These are phyloP conservation scores for Trametes cingulata DNA, from an alignment of 768 basidiomycete species.

Conservation along the genomic window DNA sequence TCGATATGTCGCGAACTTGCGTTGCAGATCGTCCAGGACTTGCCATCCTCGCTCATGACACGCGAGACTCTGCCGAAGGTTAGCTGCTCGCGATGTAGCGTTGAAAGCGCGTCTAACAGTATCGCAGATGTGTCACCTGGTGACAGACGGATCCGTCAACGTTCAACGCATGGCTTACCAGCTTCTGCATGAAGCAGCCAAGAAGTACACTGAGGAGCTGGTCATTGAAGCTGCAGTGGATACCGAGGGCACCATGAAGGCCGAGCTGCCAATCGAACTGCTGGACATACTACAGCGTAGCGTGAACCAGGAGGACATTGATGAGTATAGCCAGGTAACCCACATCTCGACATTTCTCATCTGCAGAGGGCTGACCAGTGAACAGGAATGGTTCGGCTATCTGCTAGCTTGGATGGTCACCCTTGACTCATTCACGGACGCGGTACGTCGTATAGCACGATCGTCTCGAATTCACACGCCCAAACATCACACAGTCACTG, in stretches of 20 bases:
- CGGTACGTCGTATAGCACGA: conserved; percentile 58
- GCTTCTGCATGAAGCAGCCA: conserved; percentile 68
- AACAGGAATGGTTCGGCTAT: conserved; percentile 55
- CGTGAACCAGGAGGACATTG: conserved; percentile 42
- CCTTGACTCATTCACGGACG: conserved; percentile 81
- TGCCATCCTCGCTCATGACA: conserved; percentile 63
- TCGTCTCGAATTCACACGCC: background rate
- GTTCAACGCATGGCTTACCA: conserved; percentile 81
- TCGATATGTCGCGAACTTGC: conserved; percentile 68
- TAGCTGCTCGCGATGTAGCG: conserved; percentile 10
- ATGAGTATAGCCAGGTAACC: conserved; percentile 41
- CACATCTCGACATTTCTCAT: background rate
- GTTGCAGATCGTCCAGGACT: conserved; percentile 64
- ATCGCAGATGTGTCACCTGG: conserved; percentile 74
- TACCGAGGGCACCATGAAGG: conserved; percentile 52
- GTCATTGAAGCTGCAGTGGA: conserved; percentile 89
- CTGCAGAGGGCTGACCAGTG: background rate
- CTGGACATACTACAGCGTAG: conserved; percentile 58
- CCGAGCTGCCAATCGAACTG: conserved; percentile 67
- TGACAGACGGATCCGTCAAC: conserved; percentile 59
- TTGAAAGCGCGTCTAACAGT: background rate
- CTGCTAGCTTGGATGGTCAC: conserved; percentile 90
- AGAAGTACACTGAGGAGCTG: conserved; percentile 75
- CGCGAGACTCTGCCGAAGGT: conserved; percentile 68
- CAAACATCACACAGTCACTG: conserved; percentile 59